Evolutionary conservation across 2,329 filamentous ascomycete species (phyloP), one percentile per base, ranked within the genome.

Genomic region (Blastomyces silverae): DNA sequence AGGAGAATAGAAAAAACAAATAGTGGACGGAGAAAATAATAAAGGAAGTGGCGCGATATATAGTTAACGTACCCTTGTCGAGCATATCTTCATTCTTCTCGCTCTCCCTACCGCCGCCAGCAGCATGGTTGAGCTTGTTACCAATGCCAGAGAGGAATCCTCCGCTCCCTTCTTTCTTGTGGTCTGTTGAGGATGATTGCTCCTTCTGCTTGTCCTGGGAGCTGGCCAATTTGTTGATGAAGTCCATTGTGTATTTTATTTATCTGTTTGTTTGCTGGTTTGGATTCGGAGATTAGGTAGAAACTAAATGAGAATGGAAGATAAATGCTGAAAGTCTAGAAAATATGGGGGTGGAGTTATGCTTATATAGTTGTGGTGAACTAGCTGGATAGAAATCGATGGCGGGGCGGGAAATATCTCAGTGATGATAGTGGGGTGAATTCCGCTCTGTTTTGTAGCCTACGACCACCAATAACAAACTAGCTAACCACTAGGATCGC

Each of bases 41-140:
- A 44, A 52, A 31, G 20, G n/a, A 39, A 39, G n/a, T n/a, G 20
- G 22, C 13, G 22, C 2, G 22, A n/a, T 7, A 31, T 42, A 13
- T 42, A 56, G 4, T 17, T 6, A 31, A 42, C 37, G 66, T 75
- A 91, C 89, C 87, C 80, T 94, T 94, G 79, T 94, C 90, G 62
- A 94, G 84, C n/a, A 76, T 79, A 73, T 93, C 89, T 77, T 94
- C 90, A 70, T 92, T 89, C 84, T 91, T 87, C 83, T 93, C 90
- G 73, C 87, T 86, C 76, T 89, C 80, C 44, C 78, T 78, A 48
- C 90, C 90, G 63, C 90, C 90, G 46, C 90, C 90, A 25, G 88
- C 88, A 69, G 87, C 81, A 65, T 78, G 74, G 80, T 93, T 90
- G 66, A 92, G 62, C 80, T 90, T 91, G 78, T 88, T 83, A 74